Conservation (phyloP, 129 eudicot species). For the Calendula officinalis region DNA sequence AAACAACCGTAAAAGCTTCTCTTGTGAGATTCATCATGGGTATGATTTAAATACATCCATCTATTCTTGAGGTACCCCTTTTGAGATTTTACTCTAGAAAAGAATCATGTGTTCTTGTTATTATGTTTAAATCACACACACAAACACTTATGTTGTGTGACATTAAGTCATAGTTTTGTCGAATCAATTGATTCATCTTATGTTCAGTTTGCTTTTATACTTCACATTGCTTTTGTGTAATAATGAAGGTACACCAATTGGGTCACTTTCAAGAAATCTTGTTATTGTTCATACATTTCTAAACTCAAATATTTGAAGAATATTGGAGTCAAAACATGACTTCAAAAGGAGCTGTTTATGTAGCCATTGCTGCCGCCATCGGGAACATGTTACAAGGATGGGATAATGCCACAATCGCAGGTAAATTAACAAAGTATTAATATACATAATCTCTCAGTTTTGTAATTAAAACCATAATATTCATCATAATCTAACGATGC, state of each 20-base stretch:
- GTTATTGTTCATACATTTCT: conserved; percentile 12
- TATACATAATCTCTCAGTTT: background rate
- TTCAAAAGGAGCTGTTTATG: conserved; percentile 65
- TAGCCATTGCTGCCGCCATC: conserved; percentile 84
- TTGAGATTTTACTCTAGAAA: no score
- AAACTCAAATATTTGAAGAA: conserved; percentile 12
- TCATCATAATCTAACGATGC: conserved; percentile 3
- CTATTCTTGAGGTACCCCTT: no score
- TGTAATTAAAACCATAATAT: conserved; percentile 1
- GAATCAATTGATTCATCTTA: no score
- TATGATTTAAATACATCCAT: no score
- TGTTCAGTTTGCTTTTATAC: no score
- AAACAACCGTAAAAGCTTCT: conserved; percentile 2
- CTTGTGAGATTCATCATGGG: no score
- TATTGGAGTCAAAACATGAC: conserved; percentile 17
- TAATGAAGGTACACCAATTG: conserved; percentile 16
- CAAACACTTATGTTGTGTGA: no score
- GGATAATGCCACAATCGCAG: conserved; percentile 98
- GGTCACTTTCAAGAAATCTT: conserved; percentile 18
- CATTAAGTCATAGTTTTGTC: no score
- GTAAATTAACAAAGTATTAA: conserved; percentile 25
- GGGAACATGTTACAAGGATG: conserved; percentile 97
- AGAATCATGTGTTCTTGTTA: no score
- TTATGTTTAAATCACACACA: no score
- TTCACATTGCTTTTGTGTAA: no score